A percentile compares a stretch with the other conserved stretches of the same genome.
phyloP scores from a whole-genome alignment of 129 eudicot species.

The Sambucus nigra region DNA sequence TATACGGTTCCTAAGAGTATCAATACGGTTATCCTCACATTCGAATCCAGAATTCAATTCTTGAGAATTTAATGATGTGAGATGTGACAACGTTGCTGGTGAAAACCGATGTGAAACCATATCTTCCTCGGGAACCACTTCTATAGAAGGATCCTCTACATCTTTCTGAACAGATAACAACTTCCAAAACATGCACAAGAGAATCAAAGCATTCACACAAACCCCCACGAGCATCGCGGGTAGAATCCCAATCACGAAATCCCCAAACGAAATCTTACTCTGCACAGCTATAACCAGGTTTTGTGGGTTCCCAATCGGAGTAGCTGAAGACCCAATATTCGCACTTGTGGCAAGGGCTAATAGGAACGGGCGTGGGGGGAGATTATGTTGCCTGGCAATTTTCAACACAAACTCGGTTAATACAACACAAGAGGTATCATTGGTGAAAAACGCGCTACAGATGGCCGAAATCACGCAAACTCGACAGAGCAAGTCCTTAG shows the following conservation, averaged over 20 bases:
- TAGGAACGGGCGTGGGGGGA: conserved; percentile 85
- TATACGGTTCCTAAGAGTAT: conserved; percentile 44
- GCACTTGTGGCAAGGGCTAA: conserved; percentile 93
- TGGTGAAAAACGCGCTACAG: conserved; percentile 87
- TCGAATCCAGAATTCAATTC: conserved; percentile 28
- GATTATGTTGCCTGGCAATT: conserved; percentile 85
- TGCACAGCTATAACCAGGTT: conserved; percentile 81
- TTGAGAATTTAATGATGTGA: conserved; percentile 33
- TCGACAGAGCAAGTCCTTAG: conserved; percentile 76
- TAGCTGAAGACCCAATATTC: conserved; percentile 84
- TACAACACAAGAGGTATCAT: conserved; percentile 87
- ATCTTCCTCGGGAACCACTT: conserved; percentile 51
- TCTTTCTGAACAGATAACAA: conserved; percentile 62
- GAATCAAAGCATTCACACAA: conserved; percentile 50
- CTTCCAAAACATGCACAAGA: conserved; percentile 82
- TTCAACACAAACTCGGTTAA: conserved; percentile 85
- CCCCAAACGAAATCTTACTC: conserved; percentile 70
- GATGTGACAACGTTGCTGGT: conserved; percentile 88
- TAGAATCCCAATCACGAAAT: conserved; percentile 51
- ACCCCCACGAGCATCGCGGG: conserved; percentile 74
- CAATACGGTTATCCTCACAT: conserved; percentile 15
- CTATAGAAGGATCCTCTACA: conserved; percentile 49
- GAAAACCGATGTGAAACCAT: conserved; percentile 66
- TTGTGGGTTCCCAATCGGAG: conserved; percentile 97
- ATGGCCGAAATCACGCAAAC: conserved; percentile 69